Evolutionary conservation across 2,329 filamentous ascomycete species (phyloP).

Genomic region (Aspergillus sp.): DNA sequence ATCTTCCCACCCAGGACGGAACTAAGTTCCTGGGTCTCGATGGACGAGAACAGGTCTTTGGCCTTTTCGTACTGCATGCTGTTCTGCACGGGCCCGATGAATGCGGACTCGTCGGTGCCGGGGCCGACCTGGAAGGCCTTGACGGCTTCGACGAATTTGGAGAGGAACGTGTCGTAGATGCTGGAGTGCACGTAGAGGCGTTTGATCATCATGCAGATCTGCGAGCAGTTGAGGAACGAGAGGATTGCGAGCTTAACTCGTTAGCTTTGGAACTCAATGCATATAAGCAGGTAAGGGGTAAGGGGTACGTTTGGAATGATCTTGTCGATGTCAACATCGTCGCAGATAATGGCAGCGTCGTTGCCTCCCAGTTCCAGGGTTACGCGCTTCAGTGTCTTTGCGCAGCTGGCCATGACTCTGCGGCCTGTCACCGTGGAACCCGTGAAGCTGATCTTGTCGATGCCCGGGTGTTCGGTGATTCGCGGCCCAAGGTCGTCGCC

Average conservation of each 20-base stretch:
- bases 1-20: slow-evolving; percentile 52
- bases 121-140: slow-evolving; percentile 42
- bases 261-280: not conserved
- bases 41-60: slow-evolving; percentile 56
- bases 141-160: slow-evolving; percentile 47
- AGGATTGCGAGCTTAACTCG: slow-evolving; percentile 43
- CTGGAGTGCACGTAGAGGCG: slow-evolving; percentile 61
- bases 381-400: slow-evolving; percentile 54
- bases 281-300: not conserved
- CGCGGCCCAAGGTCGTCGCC: slow-evolving; percentile 55
- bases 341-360: slow-evolving; percentile 54
- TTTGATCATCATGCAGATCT: slow-evolving; percentile 59
- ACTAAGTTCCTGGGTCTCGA: slow-evolving; percentile 53
- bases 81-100: slow-evolving; percentile 64
- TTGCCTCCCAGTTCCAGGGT: slow-evolving; percentile 58
- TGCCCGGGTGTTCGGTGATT: slow-evolving; percentile 55
- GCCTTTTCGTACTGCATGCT: slow-evolving; percentile 64
- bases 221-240: slow-evolving; percentile 55
- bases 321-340: slow-evolving; percentile 52
- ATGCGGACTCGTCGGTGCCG: slow-evolving; percentile 42
- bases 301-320: slow-evolving; percentile 40
- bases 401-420: slow-evolving; percentile 51
- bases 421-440: slow-evolving; percentile 55
- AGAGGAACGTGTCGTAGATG: slow-evolving; percentile 58
- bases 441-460: slow-evolving; percentile 61